Evolutionary conservation across 2,329 filamentous ascomycete genomes (phyloP), one percentile per base, ranked within the genome.

Genomic region (Phialocephala subalpina): DNA sequence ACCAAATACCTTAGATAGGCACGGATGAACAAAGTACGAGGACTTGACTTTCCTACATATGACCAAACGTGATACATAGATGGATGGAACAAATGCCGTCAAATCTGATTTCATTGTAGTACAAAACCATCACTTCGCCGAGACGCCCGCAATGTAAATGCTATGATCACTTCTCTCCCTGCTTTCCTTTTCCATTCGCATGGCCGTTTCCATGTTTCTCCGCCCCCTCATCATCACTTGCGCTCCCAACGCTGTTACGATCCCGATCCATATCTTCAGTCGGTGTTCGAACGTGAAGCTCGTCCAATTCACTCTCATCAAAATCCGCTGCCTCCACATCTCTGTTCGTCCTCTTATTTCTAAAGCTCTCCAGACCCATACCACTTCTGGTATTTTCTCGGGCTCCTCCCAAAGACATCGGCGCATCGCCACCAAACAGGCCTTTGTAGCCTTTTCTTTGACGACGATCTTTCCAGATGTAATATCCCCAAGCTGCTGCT

Each of bases 301-400:
- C 86, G 66, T 90, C 87, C 52, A 91, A 77, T 75, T 89, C 87
- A 69, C 82, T 87, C 80, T 90, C 89, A 70, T 90, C 87, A 72
- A 90, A 90, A 71, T 89, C 87, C 2, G 82, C 86, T 0, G 87
- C 84, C 75, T 91, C 88, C 4, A 91, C 78, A 73, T 90, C 87
- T 14, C 83, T 79, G 38, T 77, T 79, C 33, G 73, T 72, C 22
- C 81, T 78, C 72, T 84, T 83, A 58, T 78, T 79, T 25, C 83
- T 81, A 73, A 86, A 84, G 68, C 77, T 75, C 61, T 84, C 82
- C 60, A 86, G 76, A 2, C 80, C 79, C 56, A 76, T 77, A 40
- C 74, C 75, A 29, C 75, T 70, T 58, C 73, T 70, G 35, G 67
- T 40, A 25, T 67, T 61, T 22, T 69, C 67, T 14, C 74, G 63